Conservation (phyloP, 2,329 filamentous ascomycete species). For the Pseudogymnoascus sp. region DNA sequence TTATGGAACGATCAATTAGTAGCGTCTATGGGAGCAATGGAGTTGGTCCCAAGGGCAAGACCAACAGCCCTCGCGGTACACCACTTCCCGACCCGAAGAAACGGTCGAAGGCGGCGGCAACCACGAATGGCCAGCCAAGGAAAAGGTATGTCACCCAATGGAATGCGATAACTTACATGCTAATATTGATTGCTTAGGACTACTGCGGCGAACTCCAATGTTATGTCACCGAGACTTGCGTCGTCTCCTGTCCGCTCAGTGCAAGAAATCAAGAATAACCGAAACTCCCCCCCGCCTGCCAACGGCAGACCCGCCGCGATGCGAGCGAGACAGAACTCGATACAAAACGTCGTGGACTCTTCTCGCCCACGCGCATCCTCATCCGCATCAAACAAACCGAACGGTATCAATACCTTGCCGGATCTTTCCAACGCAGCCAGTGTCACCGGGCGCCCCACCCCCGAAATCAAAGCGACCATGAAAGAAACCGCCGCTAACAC, state of each 20-base stretch:
- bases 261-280: conserved; percentile 48
- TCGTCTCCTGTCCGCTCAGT: conserved; percentile 70
- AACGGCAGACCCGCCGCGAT: conserved; percentile 57
- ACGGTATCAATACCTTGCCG: conserved; percentile 36
- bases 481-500: conserved; percentile 37
- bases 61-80: conserved; percentile 59
- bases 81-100: conserved; percentile 62
- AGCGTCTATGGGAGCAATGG: conserved; percentile 42
- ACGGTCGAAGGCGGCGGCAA: conserved; percentile 57
- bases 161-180: conserved; percentile 8
- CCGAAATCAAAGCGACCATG: conserved; percentile 45
- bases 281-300: conserved; percentile 50
- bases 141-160: conserved; percentile 53
- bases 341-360: conserved; percentile 50
- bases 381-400: conserved; percentile 53
- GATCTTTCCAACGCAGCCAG: conserved; percentile 23
- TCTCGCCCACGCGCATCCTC: conserved; percentile 47
- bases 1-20: conserved; percentile 63
- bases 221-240: conserved; percentile 60
- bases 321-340: conserved; percentile 68
- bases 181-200: conserved; percentile 28
- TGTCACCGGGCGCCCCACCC: conserved; percentile 26
- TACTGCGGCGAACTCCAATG: conserved; percentile 39
- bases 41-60: conserved; percentile 46
- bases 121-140: conserved; percentile 62